phyloP scores from a whole-genome alignment of 495 filamentous ascomycete genomes.

The Talaromyces ruber region DNA sequence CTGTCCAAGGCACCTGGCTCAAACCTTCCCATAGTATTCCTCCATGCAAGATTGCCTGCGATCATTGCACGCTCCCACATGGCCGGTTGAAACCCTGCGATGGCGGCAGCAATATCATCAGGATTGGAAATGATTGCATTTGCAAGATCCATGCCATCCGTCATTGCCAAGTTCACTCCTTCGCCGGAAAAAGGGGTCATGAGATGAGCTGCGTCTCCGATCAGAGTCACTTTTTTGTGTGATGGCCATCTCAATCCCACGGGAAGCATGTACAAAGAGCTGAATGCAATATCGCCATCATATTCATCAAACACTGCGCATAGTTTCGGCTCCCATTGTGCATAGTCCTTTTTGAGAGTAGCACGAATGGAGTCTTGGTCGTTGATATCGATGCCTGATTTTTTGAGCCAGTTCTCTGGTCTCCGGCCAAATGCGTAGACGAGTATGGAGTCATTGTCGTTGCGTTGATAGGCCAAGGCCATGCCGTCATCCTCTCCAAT shows the following conservation, averaged over 20 bases:
- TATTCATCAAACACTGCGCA: constrained; percentile 9
- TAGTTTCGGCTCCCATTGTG: constrained; percentile 18
- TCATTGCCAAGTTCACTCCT: constrained; percentile 46
- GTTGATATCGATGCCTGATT: constrained; percentile 18
- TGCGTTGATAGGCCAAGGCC: background rate
- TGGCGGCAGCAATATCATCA: background rate
- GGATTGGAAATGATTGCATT: constrained; percentile 18
- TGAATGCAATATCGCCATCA: background rate
- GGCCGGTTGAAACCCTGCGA: background rate
- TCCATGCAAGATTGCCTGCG: background rate
- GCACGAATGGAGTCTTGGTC: constrained; percentile 1
- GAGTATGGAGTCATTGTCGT: background rate
- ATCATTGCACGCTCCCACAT: constrained; percentile 1
- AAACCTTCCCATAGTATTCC: background rate
- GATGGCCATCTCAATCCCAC: constrained; percentile 37
- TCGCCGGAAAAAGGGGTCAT: constrained; percentile 53
- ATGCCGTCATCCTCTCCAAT: constrained; percentile 10
- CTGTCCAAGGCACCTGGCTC: background rate
- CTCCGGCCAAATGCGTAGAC: background rate
- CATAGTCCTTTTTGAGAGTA: constrained; percentile 13
- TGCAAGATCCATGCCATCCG: constrained; percentile 45
- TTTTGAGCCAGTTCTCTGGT: constrained; percentile 8
- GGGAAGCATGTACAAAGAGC: constrained; percentile 42
- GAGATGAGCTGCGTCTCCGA: constrained; percentile 52
- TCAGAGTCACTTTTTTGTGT: constrained; percentile 34